Evolutionary conservation across 768 basidiomycete genomes (phyloP).

Genomic region (Termitomyces sp.): DNA sequence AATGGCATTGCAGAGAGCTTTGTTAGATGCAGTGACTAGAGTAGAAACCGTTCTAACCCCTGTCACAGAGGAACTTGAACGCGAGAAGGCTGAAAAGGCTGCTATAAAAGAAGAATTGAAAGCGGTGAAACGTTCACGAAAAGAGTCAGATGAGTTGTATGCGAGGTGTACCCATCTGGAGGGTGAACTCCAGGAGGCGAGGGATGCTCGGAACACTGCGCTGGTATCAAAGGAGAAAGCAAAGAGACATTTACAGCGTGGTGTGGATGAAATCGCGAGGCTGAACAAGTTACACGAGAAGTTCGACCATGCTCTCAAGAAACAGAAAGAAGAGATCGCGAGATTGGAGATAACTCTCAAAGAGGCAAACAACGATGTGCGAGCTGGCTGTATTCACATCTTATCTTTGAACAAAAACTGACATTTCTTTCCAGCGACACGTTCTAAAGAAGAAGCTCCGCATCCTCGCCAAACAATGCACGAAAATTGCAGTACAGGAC

Average conservation of each 20-base stretch:
- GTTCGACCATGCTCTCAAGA: conserved; percentile 1
- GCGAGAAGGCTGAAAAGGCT: conserved; percentile 3
- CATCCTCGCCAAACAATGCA: conserved; percentile 7
- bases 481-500: background rate
- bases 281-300: conserved; percentile 2
- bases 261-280: conserved; percentile 1
- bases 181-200: background rate
- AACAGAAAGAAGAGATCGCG: conserved; percentile 6
- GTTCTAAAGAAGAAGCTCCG: conserved; percentile 11
- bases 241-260: background rate
- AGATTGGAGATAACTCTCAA: background rate
- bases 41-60: background rate
- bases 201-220: background rate
- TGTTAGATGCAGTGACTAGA: conserved; percentile 1
- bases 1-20: background rate
- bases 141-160: background rate
- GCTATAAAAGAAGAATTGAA: background rate
- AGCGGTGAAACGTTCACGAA: background rate
- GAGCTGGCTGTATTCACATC: background rate
- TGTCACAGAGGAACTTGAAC: conserved; percentile 1
- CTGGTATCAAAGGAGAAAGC: background rate
- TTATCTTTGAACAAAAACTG: background rate
- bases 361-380: conserved; percentile 7
- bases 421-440: conserved; percentile 1
- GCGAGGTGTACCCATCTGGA: background rate